Conservation (phyloP, 768 basidiomycete genomes). For the Symmetrospora coprosmae region DNA sequence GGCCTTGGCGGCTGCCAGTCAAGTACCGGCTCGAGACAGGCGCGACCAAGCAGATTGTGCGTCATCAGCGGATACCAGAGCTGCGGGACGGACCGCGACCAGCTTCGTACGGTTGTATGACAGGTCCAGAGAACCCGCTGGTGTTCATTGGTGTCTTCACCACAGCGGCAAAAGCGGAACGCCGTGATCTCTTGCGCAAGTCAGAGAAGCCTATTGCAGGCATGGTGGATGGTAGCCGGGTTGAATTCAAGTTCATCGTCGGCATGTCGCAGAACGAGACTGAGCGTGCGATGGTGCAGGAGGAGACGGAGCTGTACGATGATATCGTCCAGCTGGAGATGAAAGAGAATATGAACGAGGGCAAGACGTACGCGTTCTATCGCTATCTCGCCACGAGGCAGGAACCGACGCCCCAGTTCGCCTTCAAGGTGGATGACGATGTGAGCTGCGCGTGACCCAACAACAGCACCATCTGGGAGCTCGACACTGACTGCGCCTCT, state of each 20-base stretch:
- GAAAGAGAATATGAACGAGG: slow-evolving; percentile 88
- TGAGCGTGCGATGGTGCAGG: slow-evolving; percentile 53
- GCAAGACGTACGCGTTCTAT: slow-evolving; percentile 75
- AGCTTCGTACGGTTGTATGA: background rate
- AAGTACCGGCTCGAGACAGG: background rate
- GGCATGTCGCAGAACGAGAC: slow-evolving; percentile 72
- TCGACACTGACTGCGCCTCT: background rate
- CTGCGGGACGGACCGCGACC: background rate
- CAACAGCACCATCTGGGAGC: background rate
- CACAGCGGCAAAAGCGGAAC: slow-evolving; percentile 62
- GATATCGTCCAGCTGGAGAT: slow-evolving; percentile 49
- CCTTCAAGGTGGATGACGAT: slow-evolving; percentile 21
- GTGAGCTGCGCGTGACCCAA: no score
- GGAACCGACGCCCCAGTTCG: slow-evolving; percentile 5
- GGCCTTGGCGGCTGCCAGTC: background rate
- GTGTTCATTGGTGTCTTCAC: slow-evolving; percentile 77
- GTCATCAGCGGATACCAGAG: background rate
- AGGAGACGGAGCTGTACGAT: slow-evolving; percentile 75
- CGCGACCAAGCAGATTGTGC: background rate
- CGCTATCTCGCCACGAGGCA: background rate
- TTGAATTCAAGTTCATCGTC: slow-evolving; percentile 69
- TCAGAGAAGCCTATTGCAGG: slow-evolving; percentile 69
- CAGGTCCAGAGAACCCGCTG: background rate
- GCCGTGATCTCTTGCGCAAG: slow-evolving; percentile 66
- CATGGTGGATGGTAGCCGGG: slow-evolving; percentile 44